These are phyloP conservation scores for Scenedesmus sp. DNA, from an alignment of 163 green algal species.

Conservation along the genomic window DNA sequence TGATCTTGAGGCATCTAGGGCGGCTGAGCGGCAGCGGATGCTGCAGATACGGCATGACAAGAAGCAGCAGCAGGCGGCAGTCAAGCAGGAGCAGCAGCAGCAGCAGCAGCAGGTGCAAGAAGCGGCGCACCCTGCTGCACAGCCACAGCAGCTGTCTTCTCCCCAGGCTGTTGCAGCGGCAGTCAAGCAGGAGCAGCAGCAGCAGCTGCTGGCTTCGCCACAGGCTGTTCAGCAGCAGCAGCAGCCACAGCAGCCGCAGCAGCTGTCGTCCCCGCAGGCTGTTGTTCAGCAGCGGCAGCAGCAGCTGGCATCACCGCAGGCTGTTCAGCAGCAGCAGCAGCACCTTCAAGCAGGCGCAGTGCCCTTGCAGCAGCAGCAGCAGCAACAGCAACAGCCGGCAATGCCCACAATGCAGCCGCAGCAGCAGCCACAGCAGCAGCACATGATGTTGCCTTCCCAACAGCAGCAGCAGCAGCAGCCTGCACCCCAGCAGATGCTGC, in stretches of 20 bases:
- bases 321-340: slow-evolving; percentile 12
- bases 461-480: slow-evolving; percentile 12
- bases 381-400: neutral
- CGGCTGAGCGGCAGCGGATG: slow-evolving; percentile 17
- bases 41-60: neutral
- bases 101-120: neutral
- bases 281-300: neutral
- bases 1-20: slow-evolving; percentile 18
- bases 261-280: neutral
- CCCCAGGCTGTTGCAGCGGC: neutral
- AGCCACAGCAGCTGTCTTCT: neutral
- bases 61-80: slow-evolving; percentile 13
- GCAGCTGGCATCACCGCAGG: neutral
- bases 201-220: neutral
- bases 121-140: neutral
- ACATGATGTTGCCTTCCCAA: neutral
- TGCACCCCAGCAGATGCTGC: neutral
- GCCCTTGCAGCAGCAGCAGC: neutral
- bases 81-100: neutral
- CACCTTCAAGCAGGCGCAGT: neutral
- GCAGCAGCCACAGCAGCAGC: slow-evolving; percentile 34
- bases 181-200: neutral
- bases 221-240: neutral
- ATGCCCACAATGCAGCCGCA: neutral
- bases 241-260: neutral